These are phyloP conservation scores for Saccharomycopsis capsularis DNA, from an alignment of 805 yeast genomes.

Conservation along the genomic window DNA sequence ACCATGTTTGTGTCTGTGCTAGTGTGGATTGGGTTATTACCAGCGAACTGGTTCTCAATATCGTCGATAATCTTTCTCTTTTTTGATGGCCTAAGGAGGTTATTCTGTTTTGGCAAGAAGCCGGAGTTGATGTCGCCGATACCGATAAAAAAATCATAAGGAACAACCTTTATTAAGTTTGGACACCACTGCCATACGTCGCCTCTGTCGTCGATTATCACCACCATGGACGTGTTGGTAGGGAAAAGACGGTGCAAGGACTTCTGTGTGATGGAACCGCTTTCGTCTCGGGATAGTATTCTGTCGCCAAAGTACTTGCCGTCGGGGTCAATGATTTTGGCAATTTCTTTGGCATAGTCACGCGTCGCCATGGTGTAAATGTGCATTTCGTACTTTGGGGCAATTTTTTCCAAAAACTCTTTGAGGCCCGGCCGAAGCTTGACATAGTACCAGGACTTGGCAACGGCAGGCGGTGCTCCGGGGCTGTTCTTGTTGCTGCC, in stretches of 20 bases:
- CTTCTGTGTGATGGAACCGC: constrained; percentile 87
- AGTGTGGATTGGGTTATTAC: constrained; percentile 15
- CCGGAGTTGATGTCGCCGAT: constrained; percentile 95
- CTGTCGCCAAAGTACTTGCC: constrained; percentile 86
- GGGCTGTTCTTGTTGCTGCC: not conserved
- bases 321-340: constrained; percentile 84
- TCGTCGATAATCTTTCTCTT: constrained; percentile 50
- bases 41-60: constrained; percentile 32
- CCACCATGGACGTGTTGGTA: constrained; percentile 94
- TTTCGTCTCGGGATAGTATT: constrained; percentile 87
- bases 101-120: constrained; percentile 75
- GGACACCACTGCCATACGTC: constrained; percentile 99
- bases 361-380: constrained; percentile 98
- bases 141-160: constrained; percentile 93
- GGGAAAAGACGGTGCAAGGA: constrained; percentile 86
- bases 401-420: constrained; percentile 59
- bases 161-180: constrained; percentile 84
- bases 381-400: constrained; percentile 76
- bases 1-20: constrained; percentile 22
- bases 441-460: constrained; percentile 82
- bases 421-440: constrained; percentile 83
- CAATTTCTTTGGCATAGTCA: constrained; percentile 83
- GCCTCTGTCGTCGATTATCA: constrained; percentile 93
- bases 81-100: constrained; percentile 53
- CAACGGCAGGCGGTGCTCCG: constrained; percentile 31